Evolutionary conservation across 495 filamentous ascomycete genomes (phyloP).

Genomic region (Talaromyces wortmannii): DNA sequence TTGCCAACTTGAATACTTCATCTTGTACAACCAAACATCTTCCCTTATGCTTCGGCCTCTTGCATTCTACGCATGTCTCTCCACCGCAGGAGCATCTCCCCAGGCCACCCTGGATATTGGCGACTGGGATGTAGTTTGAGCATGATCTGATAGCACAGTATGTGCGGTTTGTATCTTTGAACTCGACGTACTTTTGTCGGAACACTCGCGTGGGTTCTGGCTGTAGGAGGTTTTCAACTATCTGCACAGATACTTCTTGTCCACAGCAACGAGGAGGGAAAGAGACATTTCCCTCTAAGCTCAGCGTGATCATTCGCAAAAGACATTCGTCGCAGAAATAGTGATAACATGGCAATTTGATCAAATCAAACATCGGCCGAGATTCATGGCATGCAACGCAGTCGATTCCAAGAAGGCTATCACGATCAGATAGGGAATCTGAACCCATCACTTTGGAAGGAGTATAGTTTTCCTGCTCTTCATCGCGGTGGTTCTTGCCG

Average conservation of each 20-base stretch:
- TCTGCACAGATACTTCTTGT: neutral
- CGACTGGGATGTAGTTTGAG: neutral
- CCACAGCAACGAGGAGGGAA: neutral
- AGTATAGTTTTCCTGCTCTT: neutral
- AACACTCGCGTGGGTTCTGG: neutral
- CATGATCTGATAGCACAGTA: neutral
- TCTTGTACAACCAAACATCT: neutral
- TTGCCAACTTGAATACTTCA: neutral
- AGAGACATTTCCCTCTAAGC: neutral
- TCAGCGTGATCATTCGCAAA: neutral
- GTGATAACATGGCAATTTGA: neutral
- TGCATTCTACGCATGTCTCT: neutral
- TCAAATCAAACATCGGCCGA: neutral
- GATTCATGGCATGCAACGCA: neutral
- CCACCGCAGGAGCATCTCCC: neutral
- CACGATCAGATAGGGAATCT: neutral
- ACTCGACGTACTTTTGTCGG: neutral
- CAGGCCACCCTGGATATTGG: neutral
- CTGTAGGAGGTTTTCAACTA: neutral
- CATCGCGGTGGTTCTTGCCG: neutral
- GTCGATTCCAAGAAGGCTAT: neutral
- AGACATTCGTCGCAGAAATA: neutral
- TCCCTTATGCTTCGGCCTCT: neutral
- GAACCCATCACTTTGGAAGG: too few species aligned
- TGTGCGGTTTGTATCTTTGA: neutral